Percentiles rank a stretch among this genome's conserved stretches.
These are phyloP conservation scores for Panicum hallii DNA, from an alignment of 202 grass and related monocot species.

Conservation along the genomic window DNA sequence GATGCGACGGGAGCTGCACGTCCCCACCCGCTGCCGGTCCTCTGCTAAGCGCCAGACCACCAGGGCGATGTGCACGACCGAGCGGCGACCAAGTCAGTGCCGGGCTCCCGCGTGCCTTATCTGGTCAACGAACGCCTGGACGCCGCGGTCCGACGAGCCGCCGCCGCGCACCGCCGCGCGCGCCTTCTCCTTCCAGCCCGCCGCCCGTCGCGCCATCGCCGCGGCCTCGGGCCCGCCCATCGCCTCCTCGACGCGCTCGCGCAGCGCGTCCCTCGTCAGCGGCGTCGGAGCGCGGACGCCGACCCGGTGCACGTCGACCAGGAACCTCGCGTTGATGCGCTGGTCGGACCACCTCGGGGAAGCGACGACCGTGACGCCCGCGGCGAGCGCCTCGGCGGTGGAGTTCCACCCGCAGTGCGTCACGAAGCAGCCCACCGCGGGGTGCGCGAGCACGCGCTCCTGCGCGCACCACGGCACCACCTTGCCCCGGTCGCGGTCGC, in stretches of 20 bases:
- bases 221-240: slow-evolving; percentile 47
- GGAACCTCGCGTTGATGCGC: slow-evolving; percentile 48
- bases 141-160: slow-evolving; percentile 55
- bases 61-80: not conserved
- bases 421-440: slow-evolving; percentile 53
- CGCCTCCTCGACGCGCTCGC: slow-evolving; percentile 58
- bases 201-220: slow-evolving; percentile 43
- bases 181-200: slow-evolving; percentile 51
- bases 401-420: slow-evolving; percentile 90
- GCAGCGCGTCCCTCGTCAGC: slow-evolving; percentile 45
- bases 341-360: slow-evolving; percentile 71
- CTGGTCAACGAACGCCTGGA: slow-evolving; percentile 46
- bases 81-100: not conserved
- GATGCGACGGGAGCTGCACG: not conserved
- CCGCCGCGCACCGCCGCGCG: slow-evolving; percentile 44
- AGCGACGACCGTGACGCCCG: slow-evolving; percentile 62
- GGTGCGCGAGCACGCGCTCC: slow-evolving; percentile 57
- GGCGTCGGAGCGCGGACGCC: slow-evolving; percentile 57
- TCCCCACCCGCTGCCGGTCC: too few relatives aligned
- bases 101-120: not conserved
- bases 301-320: slow-evolving; percentile 58
- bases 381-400: slow-evolving; percentile 42
- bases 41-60: not conserved
- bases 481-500: slow-evolving; percentile 38
- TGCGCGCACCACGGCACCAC: slow-evolving; percentile 73